phyloP scores from a whole-genome alignment of 2,329 filamentous ascomycete genomes.

The Graphiopsis chlorocephala region DNA sequence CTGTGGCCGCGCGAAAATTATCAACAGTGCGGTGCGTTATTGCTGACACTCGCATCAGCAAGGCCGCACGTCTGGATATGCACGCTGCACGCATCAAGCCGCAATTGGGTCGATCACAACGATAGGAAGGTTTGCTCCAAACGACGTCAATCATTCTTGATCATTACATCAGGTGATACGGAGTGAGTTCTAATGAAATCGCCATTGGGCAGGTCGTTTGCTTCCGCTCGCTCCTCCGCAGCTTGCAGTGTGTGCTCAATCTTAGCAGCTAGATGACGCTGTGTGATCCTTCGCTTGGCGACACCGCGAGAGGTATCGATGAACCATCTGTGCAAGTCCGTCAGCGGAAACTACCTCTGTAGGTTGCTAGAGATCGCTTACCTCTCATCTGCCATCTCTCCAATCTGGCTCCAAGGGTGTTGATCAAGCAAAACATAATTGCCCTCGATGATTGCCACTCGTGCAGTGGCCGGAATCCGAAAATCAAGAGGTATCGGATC shows the following conservation, averaged over 20 bases:
- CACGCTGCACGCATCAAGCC: background rate
- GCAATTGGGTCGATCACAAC: background rate
- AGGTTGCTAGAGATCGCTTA: background rate
- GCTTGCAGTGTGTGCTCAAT: conserved; percentile 3
- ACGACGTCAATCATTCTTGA: background rate
- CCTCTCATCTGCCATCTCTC: background rate
- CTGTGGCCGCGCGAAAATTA: background rate
- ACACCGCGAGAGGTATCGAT: conserved; percentile 4
- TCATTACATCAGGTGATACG: background rate
- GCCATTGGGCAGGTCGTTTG: conserved; percentile 9
- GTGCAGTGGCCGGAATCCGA: conserved; percentile 56
- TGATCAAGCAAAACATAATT: background rate
- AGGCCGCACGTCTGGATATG: no score
- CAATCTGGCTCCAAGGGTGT: background rate
- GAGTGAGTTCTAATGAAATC: background rate
- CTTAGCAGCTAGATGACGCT: conserved; percentile 8
- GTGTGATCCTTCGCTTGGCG: background rate
- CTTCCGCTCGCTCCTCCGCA: conserved; percentile 2
- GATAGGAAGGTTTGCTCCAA: background rate
- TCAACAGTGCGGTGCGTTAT: background rate
- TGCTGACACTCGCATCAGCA: background rate
- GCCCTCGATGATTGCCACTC: conserved; percentile 45
- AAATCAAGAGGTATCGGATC: conserved; percentile 72
- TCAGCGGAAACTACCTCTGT: background rate
- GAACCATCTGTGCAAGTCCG: background rate